These are phyloP conservation scores for Leucosporidium scottii DNA, from an alignment of 768 basidiomycete species.

Conservation along the genomic window DNA sequence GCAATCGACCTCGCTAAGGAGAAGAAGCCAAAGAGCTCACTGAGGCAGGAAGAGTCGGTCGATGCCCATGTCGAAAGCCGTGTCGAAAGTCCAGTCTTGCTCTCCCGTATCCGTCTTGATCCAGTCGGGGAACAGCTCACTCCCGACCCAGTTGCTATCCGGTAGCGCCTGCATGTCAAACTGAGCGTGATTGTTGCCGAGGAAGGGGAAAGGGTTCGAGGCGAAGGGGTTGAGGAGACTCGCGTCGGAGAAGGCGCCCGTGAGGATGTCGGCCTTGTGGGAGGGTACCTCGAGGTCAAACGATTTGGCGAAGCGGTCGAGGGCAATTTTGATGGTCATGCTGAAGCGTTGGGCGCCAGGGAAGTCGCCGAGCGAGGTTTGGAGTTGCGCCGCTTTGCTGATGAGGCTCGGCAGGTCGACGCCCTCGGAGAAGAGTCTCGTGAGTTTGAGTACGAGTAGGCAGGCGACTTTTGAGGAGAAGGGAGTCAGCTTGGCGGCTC, in stretches of 20 bases:
- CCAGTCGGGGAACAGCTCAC: neutral
- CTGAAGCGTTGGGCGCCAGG: constrained; percentile 1
- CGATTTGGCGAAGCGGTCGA: constrained; percentile 8
- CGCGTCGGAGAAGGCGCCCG: neutral
- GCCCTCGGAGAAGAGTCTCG: constrained; percentile 68
- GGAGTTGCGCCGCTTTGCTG: constrained; percentile 53
- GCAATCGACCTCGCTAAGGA: no score
- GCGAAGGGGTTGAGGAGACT: neutral
- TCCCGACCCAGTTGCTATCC: constrained; percentile 1
- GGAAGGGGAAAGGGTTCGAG: neutral
- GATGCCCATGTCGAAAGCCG: neutral
- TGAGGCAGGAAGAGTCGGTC: neutral
- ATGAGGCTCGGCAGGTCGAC: constrained; percentile 40
- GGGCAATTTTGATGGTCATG: constrained; percentile 6
- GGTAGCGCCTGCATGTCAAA: neutral
- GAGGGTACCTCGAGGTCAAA: neutral
- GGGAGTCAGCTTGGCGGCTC: neutral
- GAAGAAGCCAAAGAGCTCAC: neutral
- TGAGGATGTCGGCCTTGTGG: neutral
- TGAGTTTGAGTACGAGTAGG: constrained; percentile 87
- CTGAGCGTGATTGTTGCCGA: no score
- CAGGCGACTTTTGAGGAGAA: constrained; percentile 35
- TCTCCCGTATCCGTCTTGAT: neutral
- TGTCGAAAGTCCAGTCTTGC: neutral
- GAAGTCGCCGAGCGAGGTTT: neutral